Conservation (phyloP, 2,329 filamentous ascomycete genomes). For the Chaetomium olivaceum region DNA sequence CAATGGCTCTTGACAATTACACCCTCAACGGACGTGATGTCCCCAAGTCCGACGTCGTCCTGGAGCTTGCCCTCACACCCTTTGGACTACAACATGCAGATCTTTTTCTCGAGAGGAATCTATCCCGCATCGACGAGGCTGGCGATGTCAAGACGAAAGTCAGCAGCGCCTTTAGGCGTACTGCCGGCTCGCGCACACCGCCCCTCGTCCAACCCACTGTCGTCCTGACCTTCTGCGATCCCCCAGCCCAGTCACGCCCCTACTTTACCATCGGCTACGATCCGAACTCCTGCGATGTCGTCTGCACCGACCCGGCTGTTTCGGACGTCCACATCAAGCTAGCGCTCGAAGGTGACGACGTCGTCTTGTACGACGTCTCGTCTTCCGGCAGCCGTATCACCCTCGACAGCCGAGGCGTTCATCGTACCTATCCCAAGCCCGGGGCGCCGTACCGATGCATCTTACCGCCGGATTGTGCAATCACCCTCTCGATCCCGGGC, state of each 20-base stretch:
- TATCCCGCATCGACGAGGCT: neutral
- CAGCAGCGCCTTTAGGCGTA: neutral
- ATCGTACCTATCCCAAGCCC: neutral
- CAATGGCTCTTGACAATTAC: neutral
- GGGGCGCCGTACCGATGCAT: slow-evolving; percentile 2
- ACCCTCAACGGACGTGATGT: neutral
- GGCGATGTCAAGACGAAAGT: neutral
- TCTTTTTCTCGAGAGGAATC: neutral
- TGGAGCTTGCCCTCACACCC: neutral
- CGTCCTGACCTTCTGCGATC: slow-evolving; percentile 2
- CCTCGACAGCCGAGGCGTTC: neutral
- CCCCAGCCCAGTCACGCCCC: neutral
- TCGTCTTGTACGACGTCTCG: slow-evolving; percentile 8
- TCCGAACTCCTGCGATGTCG: neutral
- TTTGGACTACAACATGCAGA: neutral
- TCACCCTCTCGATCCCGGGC: neutral
- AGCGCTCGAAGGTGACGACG: neutral
- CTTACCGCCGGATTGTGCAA: neutral
- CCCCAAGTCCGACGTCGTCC: neutral
- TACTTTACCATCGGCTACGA: slow-evolving; percentile 5
- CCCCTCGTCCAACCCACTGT: neutral
- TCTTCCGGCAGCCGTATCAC: neutral
- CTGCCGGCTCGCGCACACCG: neutral
- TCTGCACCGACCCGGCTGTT: neutral
- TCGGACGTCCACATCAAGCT: neutral